Base-by-base conservation (phyloP, 169 alveolate species). In the Ichthyophthirius multifiliis region DNA sequence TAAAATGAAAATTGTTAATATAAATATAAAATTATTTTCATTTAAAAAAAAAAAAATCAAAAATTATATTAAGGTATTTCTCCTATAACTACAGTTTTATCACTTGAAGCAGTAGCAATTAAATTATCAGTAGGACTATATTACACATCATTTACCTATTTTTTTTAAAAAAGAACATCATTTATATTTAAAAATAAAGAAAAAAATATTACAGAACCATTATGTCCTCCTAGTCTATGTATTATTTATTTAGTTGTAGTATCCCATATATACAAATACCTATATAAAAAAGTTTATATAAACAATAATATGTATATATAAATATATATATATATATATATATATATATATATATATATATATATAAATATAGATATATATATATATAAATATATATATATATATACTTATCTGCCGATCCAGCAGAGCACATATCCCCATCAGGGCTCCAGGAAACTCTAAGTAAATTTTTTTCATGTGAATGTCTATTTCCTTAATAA, bases 371-470 rank as follows among this genome's bases (percentile, higher is more conserved):
- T 41, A 9, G 7, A 9, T 41, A 41, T 41, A 9, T 41, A 9
- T 13, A 41, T 41, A 55, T 27, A 6, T 20, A 84, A 63, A 65
- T 85, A 82, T 18, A 2, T 1, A 55, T 55, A 15, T 0, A 55
- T 43, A 87, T 91, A 55, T 86, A 83, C 78, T 89, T 92, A 86
- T 92, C 96, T 1, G 93, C 87, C 23, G 93, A 86, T 2, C 96
- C 96, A 43, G 92, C 91, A 23, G 94, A 76, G 18, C 89, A 71
- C 9, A 62, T 71, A 23, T 86, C 82, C 37, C 86, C 93, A 77
- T 89, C 89, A 18, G 73, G 76, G 67, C 65, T 87, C 93, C 92
- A 89, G 30, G 89, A 44, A 74, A 94, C 89, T 71, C 96, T 83
- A 37, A 92, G 44, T 46, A 92, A 65, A 79, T 92, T 92, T 74